Percentiles rank a stretch among this genome's conserved stretches.
phyloP scores from a whole-genome alignment of 176 grass and related monocot species.

The Cenchrus fungigraminus region DNA sequence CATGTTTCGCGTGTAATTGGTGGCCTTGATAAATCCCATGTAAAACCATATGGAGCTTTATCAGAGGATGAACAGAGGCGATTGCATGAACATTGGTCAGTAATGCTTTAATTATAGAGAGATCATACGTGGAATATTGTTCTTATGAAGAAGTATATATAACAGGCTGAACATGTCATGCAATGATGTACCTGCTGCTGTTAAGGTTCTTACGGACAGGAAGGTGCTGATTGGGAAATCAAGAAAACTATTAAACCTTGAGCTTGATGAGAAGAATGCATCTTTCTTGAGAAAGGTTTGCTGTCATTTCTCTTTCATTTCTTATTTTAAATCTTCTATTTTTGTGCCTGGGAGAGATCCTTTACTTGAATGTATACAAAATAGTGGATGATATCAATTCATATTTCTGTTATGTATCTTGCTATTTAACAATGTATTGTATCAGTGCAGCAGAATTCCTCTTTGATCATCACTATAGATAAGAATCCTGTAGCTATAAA shows the following conservation, averaged over 20 bases:
- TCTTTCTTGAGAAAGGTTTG: slow-evolving; percentile 42
- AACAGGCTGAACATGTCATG: slow-evolving; percentile 49
- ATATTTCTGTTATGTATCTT: slow-evolving; percentile 18
- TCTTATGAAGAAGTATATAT: slow-evolving; percentile 23
- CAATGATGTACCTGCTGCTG: slow-evolving; percentile 50
- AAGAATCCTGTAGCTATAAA: slow-evolving; percentile 1
- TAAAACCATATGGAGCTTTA: slow-evolving; percentile 48
- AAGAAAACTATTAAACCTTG: slow-evolving; percentile 30
- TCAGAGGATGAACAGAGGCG: slow-evolving; percentile 42
- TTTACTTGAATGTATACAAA: slow-evolving; percentile 1
- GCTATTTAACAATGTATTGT: slow-evolving; percentile 24
- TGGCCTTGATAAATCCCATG: slow-evolving; percentile 44
- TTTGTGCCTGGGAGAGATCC: no score
- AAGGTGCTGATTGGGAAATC: slow-evolving; percentile 30
- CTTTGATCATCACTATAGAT: slow-evolving; percentile 21
- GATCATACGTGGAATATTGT: neutral
- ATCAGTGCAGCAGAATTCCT: slow-evolving; percentile 1
- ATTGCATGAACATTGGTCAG: slow-evolving; percentile 50
- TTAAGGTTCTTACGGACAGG: slow-evolving; percentile 28
- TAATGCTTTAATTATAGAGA: slow-evolving; percentile 9
- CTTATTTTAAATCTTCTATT: neutral
- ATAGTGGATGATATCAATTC: slow-evolving; percentile 19
- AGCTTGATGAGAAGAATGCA: slow-evolving; percentile 43
- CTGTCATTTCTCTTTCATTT: slow-evolving; percentile 24
- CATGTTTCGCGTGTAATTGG: slow-evolving; percentile 50